phyloP scores from a whole-genome alignment of 139 green algal genomes.

The Tetraselmis chui region DNA sequence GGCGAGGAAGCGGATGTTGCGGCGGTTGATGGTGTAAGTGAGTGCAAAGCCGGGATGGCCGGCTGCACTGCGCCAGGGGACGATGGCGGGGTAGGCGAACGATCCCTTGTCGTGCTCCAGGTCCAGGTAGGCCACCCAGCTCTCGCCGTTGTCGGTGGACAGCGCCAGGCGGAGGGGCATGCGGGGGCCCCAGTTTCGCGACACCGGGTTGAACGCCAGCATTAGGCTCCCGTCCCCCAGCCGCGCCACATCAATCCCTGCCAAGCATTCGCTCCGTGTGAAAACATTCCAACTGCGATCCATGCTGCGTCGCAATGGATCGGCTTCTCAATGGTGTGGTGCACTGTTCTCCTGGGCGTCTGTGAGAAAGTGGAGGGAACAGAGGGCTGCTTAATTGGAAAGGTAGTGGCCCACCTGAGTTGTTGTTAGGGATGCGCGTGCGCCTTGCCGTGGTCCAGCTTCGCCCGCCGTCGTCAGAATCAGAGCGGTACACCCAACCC shows the following conservation, averaged over 20 bases:
- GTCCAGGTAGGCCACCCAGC: neutral
- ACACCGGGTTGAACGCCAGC: neutral
- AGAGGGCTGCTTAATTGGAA: no score
- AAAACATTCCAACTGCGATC: no score
- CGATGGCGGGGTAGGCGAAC: neutral
- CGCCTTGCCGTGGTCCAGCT: neutral
- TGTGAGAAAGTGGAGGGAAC: no score
- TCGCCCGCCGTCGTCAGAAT: neutral
- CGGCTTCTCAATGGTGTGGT: no score
- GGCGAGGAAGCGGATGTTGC: neutral
- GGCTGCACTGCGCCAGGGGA: neutral
- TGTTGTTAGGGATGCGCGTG: neutral
- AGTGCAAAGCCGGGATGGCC: neutral
- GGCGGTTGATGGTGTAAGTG: neutral
- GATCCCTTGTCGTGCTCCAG: neutral
- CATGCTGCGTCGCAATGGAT: no score
- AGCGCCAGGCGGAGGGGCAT: neutral
- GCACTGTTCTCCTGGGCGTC: no score
- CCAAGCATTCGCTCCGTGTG: no score
- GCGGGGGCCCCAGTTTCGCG: neutral
- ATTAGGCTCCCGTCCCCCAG: neutral
- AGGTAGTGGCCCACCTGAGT: neutral
- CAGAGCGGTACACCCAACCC: neutral
- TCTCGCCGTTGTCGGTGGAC: neutral
- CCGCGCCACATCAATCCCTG: neutral